phyloP scores from a whole-genome alignment of 2,329 filamentous ascomycete species.

The Colletotrichum costaricense region DNA sequence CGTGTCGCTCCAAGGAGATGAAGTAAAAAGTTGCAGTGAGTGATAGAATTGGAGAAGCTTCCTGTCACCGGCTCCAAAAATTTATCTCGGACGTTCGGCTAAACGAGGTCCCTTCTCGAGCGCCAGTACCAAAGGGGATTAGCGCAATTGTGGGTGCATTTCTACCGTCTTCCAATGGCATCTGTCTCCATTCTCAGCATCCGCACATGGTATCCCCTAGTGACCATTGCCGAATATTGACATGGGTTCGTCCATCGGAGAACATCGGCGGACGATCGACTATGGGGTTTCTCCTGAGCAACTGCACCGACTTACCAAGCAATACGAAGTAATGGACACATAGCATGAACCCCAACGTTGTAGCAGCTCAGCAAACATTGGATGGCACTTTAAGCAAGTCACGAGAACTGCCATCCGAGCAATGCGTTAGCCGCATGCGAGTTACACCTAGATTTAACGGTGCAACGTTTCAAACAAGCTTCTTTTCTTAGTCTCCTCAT shows the following conservation, averaged over 20 bases:
- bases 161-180: conserved; percentile 52
- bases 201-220: conserved; percentile 31
- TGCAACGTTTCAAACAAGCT: neutral
- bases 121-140: conserved; percentile 45
- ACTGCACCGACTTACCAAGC: neutral
- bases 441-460: neutral
- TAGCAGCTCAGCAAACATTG: neutral
- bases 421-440: neutral
- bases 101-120: conserved; percentile 48
- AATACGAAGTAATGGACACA: neutral
- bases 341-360: neutral
- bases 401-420: neutral
- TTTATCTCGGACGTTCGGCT: conserved; percentile 54
- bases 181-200: conserved; percentile 39
- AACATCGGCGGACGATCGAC: neutral
- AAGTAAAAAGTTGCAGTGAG: conserved; percentile 40
- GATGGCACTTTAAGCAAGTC: neutral
- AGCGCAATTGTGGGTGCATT: conserved; percentile 42
- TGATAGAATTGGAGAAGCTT: conserved; percentile 34
- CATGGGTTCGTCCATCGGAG: conserved; percentile 7
- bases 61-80: conserved; percentile 48
- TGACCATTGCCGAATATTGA: conserved; percentile 8
- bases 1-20: conserved; percentile 40
- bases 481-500: neutral
- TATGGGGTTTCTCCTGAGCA: neutral